Conservation (phyloP, 176 grass and related monocot species). For the Cymbopogon citratus region DNA sequence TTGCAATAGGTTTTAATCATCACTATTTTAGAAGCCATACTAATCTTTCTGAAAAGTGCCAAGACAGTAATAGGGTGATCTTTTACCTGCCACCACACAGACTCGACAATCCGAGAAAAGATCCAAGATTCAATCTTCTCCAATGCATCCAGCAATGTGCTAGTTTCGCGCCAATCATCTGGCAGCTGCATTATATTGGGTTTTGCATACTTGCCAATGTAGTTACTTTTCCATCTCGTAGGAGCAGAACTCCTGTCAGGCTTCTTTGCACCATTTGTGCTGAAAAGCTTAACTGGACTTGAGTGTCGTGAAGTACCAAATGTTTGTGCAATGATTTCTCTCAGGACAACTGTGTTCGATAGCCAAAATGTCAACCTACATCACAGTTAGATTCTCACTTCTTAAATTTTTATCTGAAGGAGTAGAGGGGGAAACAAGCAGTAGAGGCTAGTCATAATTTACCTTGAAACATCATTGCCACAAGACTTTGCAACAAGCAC, state of each 20-base stretch:
- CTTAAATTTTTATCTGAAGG: constrained; percentile 17
- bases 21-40: constrained; percentile 12
- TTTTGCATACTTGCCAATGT: constrained; percentile 36
- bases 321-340: constrained; percentile 75
- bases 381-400: constrained; percentile 21
- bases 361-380: constrained; percentile 96
- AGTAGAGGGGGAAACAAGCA: constrained; percentile 14
- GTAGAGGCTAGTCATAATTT: background rate
- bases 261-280: constrained; percentile 36
- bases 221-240: constrained; percentile 41
- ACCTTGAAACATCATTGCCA: constrained; percentile 88
- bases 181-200: constrained; percentile 35
- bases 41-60: background rate
- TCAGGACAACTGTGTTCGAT: constrained; percentile 76
- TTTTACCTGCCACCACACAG: constrained; percentile 99
- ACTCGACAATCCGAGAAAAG: constrained; percentile 84
- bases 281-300: constrained; percentile 25
- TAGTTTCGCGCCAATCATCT: constrained; percentile 69
- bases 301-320: constrained; percentile 40
- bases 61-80: background rate
- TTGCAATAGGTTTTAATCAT: background rate
- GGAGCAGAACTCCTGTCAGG: constrained; percentile 14
- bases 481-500: constrained; percentile 78
- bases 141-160: constrained; percentile 50
- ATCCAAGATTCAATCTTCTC: constrained; percentile 95